Evolutionary conservation across 257 asterid species (phyloP).

Genomic region (Leptodermis oblonga): DNA sequence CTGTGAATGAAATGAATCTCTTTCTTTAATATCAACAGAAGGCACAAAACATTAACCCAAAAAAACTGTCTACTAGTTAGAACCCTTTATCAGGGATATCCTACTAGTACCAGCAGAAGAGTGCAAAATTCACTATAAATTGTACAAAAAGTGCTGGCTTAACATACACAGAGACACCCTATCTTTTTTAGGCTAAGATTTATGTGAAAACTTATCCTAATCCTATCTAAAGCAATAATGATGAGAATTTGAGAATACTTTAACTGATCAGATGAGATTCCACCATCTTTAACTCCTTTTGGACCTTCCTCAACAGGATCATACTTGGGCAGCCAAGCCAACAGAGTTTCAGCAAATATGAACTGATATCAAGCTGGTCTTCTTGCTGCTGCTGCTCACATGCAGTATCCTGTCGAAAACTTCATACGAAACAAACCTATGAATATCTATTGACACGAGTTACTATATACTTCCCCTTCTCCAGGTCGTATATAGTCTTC

Average conservation of each 20-base stretch:
- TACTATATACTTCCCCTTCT: constrained; percentile 90
- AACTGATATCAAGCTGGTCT: background rate
- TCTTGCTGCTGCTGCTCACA: background rate
- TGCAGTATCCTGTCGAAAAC: background rate
- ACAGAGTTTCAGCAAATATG: background rate
- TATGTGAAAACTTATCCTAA: background rate
- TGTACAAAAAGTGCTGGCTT: background rate
- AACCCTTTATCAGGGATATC: background rate
- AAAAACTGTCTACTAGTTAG: background rate
- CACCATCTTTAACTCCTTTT: background rate
- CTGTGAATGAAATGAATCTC: background rate
- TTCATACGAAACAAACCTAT: constrained; percentile 22
- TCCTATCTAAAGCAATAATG: background rate
- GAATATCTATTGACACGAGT: constrained; percentile 69
- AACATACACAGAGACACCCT: background rate
- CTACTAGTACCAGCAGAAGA: background rate
- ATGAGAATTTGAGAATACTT: background rate
- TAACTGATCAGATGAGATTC: background rate
- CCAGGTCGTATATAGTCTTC: constrained; percentile 90
- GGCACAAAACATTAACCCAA: constrained; percentile 2
- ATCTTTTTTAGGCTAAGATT: background rate
- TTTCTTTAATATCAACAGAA: constrained; percentile 1
- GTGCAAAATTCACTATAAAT: background rate
- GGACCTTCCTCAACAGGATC: background rate
- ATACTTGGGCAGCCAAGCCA: background rate